Conservation (phyloP, 2,329 filamentous ascomycete genomes). For the Trichophyton verrucosum region DNA sequence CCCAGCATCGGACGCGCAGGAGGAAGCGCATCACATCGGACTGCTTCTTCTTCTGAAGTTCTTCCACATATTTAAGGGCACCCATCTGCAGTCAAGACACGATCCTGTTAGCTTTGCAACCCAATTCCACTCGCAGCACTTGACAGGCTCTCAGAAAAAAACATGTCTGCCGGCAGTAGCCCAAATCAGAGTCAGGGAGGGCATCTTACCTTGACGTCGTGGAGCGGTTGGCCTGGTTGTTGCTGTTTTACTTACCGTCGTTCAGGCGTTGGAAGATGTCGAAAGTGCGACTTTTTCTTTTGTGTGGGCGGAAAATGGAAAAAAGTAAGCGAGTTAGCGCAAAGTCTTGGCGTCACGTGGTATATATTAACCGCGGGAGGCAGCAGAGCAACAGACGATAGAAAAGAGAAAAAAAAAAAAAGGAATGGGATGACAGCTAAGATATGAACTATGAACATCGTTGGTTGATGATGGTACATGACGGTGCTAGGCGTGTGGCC, state of each 20-base stretch:
- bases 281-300: not conserved
- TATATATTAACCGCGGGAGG: not conserved
- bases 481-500: not conserved
- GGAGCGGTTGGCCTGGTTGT: constrained; percentile 32
- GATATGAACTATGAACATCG: not conserved
- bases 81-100: constrained; percentile 56
- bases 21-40: constrained; percentile 99
- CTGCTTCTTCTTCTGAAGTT: constrained; percentile 99
- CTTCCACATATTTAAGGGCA: constrained; percentile 99
- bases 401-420: not conserved
- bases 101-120: constrained; percentile 6
- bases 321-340: constrained; percentile 1
- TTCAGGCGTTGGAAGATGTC: constrained; percentile 17
- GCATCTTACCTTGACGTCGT: constrained; percentile 34
- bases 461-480: not conserved
- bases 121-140: not conserved
- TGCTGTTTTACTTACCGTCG: constrained; percentile 28
- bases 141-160: not conserved
- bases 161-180: not conserved
- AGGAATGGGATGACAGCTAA: not conserved
- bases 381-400: not conserved
- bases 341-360: not conserved
- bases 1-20: constrained; percentile 99
- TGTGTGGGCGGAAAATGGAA: not conserved
- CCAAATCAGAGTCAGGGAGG: not conserved